A percentile compares a stretch with the other conserved stretches of the same genome.
Evolutionary conservation across 306 rosid species (phyloP).

Genomic region (Cicer arietinum): DNA sequence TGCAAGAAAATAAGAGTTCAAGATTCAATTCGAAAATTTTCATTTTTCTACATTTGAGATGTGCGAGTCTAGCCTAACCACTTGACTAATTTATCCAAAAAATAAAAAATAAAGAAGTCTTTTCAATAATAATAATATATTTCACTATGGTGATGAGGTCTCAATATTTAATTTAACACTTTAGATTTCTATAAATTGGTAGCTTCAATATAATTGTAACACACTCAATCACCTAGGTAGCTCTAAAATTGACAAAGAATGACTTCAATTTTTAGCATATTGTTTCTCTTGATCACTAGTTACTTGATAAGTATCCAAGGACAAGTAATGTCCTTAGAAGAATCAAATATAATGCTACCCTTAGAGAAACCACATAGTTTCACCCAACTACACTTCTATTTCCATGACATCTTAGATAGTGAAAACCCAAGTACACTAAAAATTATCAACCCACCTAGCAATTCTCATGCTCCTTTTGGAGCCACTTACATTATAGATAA

Average conservation of each 20-base stretch:
- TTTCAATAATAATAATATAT: too few relatives aligned
- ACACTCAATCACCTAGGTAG: neutral
- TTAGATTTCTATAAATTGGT: constrained; percentile 7
- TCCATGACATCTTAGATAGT: constrained; percentile 49
- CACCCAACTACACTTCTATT: constrained; percentile 54
- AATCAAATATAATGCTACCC: constrained; percentile 5
- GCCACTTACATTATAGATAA: constrained; percentile 40
- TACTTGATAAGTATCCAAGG: neutral
- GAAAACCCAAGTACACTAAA: neutral
- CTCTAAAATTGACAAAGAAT: constrained; percentile 4
- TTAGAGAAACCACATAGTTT: constrained; percentile 34
- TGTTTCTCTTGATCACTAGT: neutral
- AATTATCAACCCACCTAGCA: constrained; percentile 36
- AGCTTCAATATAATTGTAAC: neutral
- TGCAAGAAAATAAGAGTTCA: too few relatives aligned
- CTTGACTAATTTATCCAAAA: too few relatives aligned
- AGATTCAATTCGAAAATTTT: too few relatives aligned
- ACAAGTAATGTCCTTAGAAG: neutral
- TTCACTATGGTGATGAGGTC: neutral
- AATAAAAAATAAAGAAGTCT: too few relatives aligned
- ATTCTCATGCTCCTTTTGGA: constrained; percentile 37
- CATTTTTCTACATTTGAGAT: too few relatives aligned
- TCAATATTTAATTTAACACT: neutral
- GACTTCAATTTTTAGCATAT: constrained; percentile 5
- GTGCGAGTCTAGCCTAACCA: too few relatives aligned